Evolutionary conservation across 2,329 filamentous ascomycete species (phyloP).

Genomic region (Xylariaceae sp.): DNA sequence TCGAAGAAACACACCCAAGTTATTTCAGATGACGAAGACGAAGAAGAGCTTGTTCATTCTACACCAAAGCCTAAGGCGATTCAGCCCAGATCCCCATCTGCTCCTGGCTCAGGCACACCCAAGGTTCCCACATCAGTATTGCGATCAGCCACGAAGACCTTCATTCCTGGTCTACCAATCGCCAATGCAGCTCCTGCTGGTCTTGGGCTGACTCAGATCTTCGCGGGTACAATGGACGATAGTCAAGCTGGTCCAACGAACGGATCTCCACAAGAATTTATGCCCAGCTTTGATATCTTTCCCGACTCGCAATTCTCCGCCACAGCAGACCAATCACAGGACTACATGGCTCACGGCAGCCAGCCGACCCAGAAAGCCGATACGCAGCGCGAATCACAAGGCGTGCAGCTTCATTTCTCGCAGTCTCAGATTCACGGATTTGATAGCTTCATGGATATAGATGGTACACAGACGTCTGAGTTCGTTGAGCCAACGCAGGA

Average conservation of each 20-base stretch:
- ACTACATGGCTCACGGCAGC: constrained; percentile 45
- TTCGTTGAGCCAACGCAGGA: constrained; percentile 78
- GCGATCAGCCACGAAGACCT: constrained; percentile 64
- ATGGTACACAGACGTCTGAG: constrained; percentile 61
- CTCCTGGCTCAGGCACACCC: constrained; percentile 43
- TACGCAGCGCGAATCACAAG: constrained; percentile 37
- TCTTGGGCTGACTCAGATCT: constrained; percentile 82
- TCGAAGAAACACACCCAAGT: constrained; percentile 47
- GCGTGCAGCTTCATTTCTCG: constrained; percentile 51
- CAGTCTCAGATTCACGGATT: constrained; percentile 58
- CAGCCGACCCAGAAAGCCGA: constrained; percentile 38
- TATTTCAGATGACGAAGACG: constrained; percentile 61
- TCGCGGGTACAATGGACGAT: constrained; percentile 80
- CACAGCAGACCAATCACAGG: constrained; percentile 46
- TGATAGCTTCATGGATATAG: constrained; percentile 49
- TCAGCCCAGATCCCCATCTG: constrained; percentile 37
- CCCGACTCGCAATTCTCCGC: constrained; percentile 60
- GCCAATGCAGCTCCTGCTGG: constrained; percentile 50
- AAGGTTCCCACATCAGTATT: constrained; percentile 59
- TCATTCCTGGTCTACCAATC: constrained; percentile 65
- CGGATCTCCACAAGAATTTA: constrained; percentile 40
- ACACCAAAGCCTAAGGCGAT: constrained; percentile 46
- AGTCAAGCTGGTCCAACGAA: constrained; percentile 37
- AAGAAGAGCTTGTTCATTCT: constrained; percentile 36
- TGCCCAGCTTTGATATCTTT: constrained; percentile 54